Base-by-base conservation (phyloP, 2,329 filamentous ascomycete species). In the Laburnicola sp. region DNA sequence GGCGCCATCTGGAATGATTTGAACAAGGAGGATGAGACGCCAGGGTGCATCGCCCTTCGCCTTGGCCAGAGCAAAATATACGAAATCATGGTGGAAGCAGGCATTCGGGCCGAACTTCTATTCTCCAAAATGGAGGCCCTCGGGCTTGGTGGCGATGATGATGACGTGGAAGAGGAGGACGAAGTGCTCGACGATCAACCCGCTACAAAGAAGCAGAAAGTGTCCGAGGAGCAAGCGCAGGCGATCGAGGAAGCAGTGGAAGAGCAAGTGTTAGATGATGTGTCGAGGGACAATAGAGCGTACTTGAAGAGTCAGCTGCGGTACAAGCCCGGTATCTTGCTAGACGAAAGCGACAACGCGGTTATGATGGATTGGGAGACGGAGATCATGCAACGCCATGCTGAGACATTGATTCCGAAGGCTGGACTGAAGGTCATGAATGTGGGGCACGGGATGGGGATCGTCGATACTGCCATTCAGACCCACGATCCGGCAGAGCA, bases 291-390 rank as follows among this genome's bases (percentile, higher is more conserved):
- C 53, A 77, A 78, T 62, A 74, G 71, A 48, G 72, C 74, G 23
- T 73, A 72, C 38, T 58, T 73, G 16, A 67, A 63, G 44, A 64
- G 58, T 7, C 61, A 71, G 41, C 51, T 72, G 16, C 53, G 68
- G 26, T 71, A 71, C 61, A 66, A 65, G 48, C 60, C 63, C 2
- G 65, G 64, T 0, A 72, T 71, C 23, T 81, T 94, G 2, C 80
- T 94, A 5, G 89, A 94, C 66, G 80, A 83, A 3, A 83, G 85
- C 57, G 81, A 85, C 55, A 96, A 96, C 69, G 90, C 89, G 45
- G 89, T 96, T 39, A 96, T 96, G 91, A 96, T 96, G 91, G 82
- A 86, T 34, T 96, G 91, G 91, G 91, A 96, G 73, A 88, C 86
- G 2, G 84, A 86, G 58, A 94, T 96, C 62, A 96, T 96, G 91